Base-by-base conservation (phyloP, 164 flowering plant genomes). In the Liriodendron chinense region DNA sequence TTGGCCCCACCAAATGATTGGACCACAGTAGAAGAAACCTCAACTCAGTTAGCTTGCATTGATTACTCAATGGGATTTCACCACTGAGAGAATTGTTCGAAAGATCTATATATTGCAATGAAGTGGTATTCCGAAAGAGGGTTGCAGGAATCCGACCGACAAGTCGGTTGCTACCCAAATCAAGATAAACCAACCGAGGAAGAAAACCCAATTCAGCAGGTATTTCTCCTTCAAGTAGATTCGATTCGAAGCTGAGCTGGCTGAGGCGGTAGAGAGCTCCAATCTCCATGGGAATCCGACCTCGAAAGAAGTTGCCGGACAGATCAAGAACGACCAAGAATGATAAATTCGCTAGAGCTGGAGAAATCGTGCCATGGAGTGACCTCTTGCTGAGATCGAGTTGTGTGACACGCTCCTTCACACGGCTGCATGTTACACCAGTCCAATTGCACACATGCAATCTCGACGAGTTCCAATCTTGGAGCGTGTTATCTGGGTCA, bases 21-120 rank as follows among this genome's bases (percentile, higher is more conserved):
- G 97, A 91, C 98, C 98, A 94, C 9, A 94, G 88, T 1, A 93
- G 84, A 66, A 94, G 87, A 81, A 72, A 93, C 77, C 81, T 85
- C 78, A 94, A 74, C 26, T 88, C 82, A 20, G 10, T 61, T 2
- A 91, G 86, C 77, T 74, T 80, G 81, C 96, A 92, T 43, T 79
- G 80, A 25, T 77, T 70, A 69, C 72, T 71, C 63, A 86, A 62
- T 3, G 94, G 96, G 72, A 95, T 90, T 72, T 82, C 78, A 0
- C 99, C 98, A 16, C 66, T 73, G 0, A 95, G 83, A 67, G 93
- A 86, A 76, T 95, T 95, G 85, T 92, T 93, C 10, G 98, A 93
- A 22, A 95, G 83, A 80, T 95, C 98, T 3, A 95, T 34, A 70
- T 93, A 93, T 78, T 89, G 81, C 74, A 95, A 72, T 7, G 85